Evolutionary conservation across 164 flowering plant genomes (phyloP).

Genomic region (Nymphaea thermarum): DNA sequence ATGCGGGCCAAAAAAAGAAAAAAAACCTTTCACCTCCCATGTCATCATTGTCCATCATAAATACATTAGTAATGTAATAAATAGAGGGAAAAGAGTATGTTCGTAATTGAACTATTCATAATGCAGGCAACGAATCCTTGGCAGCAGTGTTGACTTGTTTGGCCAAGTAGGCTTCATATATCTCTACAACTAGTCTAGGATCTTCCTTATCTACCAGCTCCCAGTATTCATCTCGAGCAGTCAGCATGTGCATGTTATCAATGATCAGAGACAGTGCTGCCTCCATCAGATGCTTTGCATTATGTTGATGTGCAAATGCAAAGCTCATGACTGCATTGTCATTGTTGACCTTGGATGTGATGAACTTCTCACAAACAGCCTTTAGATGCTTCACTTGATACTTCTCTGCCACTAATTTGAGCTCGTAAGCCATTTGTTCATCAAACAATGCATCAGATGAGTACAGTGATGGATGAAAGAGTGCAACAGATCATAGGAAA

Average conservation of each 20-base stretch:
- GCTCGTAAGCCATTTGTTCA: constrained; percentile 63
- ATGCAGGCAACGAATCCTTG: background rate
- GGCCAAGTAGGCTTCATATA: constrained; percentile 71
- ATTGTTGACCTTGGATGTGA: constrained; percentile 59
- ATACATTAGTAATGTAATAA: too few relatives aligned
- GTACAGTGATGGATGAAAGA: constrained; percentile 67
- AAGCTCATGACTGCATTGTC: constrained; percentile 49
- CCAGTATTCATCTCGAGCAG: constrained; percentile 51
- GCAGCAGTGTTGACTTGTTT: constrained; percentile 69
- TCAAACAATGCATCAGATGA: constrained; percentile 74
- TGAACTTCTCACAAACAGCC: constrained; percentile 57
- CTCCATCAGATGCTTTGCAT: constrained; percentile 51
- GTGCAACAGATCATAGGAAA: constrained; percentile 58
- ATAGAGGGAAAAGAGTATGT: too few relatives aligned
- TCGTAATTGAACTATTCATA: background rate
- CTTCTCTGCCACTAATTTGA: constrained; percentile 69
- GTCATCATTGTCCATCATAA: too few relatives aligned
- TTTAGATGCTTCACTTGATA: constrained; percentile 84
- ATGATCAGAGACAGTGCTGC: constrained; percentile 45
- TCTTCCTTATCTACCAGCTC: constrained; percentile 77
- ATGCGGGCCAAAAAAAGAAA: too few relatives aligned
- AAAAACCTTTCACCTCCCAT: too few relatives aligned
- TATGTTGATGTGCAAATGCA: constrained; percentile 80
- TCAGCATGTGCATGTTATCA: constrained; percentile 72
- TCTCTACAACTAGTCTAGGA: constrained; percentile 72